Conservation (phyloP, 23 red algal species). For the Gracilaria gracilis region DNA sequence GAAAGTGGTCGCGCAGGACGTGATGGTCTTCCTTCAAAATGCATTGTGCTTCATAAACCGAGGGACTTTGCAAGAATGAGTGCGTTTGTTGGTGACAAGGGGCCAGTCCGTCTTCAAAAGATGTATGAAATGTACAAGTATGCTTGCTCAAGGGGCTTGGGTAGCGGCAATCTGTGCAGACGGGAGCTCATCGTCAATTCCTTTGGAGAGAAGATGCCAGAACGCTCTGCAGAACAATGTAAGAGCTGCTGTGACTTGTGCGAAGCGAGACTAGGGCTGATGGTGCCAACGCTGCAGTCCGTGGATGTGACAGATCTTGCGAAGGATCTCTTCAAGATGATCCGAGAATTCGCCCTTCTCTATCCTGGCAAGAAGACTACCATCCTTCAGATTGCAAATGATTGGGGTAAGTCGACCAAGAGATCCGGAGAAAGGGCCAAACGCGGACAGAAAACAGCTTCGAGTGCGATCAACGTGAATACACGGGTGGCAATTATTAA, state of each 20-base stretch:
- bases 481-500: conserved; percentile 31
- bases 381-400: conserved; percentile 40
- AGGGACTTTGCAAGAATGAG: conserved; percentile 56
- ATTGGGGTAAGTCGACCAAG: conserved; percentile 3
- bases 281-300: not conserved
- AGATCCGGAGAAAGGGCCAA: not conserved
- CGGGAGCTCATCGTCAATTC: conserved; percentile 33
- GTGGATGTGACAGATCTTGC: conserved; percentile 34
- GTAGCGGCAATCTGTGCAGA: conserved; percentile 17
- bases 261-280: not conserved
- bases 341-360: not conserved
- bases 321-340: conserved; percentile 13
- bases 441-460: not conserved
- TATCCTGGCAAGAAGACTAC: conserved; percentile 41
- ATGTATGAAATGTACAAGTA: conserved; percentile 64
- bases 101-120: conserved; percentile 22
- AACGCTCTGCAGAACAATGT: not conserved
- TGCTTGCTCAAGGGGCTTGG: conserved; percentile 29
- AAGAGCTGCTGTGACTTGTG: conserved; percentile 51
- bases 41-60: conserved; percentile 48
- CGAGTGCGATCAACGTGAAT: conserved; percentile 10
- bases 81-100: conserved; percentile 68
- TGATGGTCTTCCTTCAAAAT: conserved; percentile 75
- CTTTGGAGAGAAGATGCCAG: conserved; percentile 41
- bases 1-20: conserved; percentile 92